Base-by-base conservation (phyloP, 148 eudicot species). In the Fagopyrum tataricum region DNA sequence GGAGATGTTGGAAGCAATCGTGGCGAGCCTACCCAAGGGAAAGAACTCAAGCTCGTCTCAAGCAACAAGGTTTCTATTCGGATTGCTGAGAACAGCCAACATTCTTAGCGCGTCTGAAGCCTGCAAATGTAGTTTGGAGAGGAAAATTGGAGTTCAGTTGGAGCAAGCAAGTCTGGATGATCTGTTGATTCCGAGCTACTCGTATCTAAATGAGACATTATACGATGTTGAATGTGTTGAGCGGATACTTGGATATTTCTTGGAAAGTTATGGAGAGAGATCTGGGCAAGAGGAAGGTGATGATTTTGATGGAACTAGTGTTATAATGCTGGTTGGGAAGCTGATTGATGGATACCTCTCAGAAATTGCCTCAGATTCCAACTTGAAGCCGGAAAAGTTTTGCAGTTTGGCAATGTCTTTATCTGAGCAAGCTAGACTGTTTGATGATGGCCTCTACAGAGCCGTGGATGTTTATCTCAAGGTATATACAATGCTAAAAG, bases 401-500 rank as follows among this genome's bases (percentile, higher is more conserved):
- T 76, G 56, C 47, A 78, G 86, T 41, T 77, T 94, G 31, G 95
- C 97, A 1, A 67, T 88, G 17, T 80, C 86, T 10, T 70, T 94
- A 56, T 97, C 98, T 2, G 96, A 91, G 2, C 79, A 82, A 62
- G 96, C 88, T 7, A 84, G 96, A 79, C 73, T 80, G 18, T 79
- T 85, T 4, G 92, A 93, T 76, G 98, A 93, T 84, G 95, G 92
- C 4, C 79, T 93, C 62, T 93, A 93, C 73, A 94, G 97, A 47
- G 95, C 98, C 64, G 85, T 93, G 44, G 98, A 93, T 81, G 89
- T 84, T 87, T 93, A 79, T 56, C 92, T 93, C 77, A 93, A 93
- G 97, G 98, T 93, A 69, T 69, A 46, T 58, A 59, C 68, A 46
- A 7, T 15, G 7, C 56, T 52, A 31, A 31, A 31, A 31, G 37